Base-by-base conservation (phyloP, 305 asterid genomes). In the Fraxinus nigra region DNA sequence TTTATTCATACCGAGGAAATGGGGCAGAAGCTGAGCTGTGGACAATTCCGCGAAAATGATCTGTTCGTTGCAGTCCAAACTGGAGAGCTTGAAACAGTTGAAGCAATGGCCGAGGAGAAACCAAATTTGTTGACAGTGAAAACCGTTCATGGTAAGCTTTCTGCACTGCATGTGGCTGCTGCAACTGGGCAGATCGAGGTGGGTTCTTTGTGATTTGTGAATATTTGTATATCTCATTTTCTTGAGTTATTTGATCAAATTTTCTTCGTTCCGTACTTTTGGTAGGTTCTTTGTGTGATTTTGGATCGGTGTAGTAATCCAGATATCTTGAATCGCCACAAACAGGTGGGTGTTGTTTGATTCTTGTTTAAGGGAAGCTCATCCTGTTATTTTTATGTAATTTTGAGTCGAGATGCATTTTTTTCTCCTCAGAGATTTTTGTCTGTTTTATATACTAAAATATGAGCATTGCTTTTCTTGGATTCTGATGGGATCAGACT, bases 21-120 rank as follows among this genome's bases (percentile, higher is more conserved):
- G 97, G 98, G 97, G 4, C 97, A 91, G 89, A 83, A 88, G 4
- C 78, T 90, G 73, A 94, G 97, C 56, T 94, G 97, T 89, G 65
- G 84, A 24, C 89, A 82, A 77, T 7, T 56, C 72, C 85, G 56
- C 28, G 95, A 87, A 40, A 83, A 83, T 48, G 94, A 83, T 46
- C 82, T 93, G 26, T 93, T 94, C 73, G 72, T 40, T 76, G 95
- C 93, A 18, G 95, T 93, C 75, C 94, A 91, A 67, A 89, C 87
- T 86, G 98, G 97, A 2, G 93, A 93, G 87, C 83, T 93, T 26
- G 87, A 86, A 80, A 78, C 83, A n/a, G 90, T 94, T 43, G 89
- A 82, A 84, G 86, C 92, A 30, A 84, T 94, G 86, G 89, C 90
- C 34, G 87, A 87, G 10, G 86, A 88, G 46, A 86, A 91, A 77